Evolutionary conservation across 345 rosid genomes (phyloP), one percentile per base, ranked within the genome.

Genomic region (Rhodamnia rubescens): DNA sequence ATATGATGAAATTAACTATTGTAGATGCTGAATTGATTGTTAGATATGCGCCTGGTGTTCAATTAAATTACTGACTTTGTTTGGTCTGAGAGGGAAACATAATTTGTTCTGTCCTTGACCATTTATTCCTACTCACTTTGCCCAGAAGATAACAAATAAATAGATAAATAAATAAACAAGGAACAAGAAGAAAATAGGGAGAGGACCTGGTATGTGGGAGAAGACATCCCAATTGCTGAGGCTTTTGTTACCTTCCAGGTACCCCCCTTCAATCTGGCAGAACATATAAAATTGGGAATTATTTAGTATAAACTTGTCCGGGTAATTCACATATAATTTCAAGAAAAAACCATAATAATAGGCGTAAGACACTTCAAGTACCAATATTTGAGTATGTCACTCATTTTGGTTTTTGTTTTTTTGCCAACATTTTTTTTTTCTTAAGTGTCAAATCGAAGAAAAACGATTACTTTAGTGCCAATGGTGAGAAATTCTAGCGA

Each of bases 191-290:
- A 52, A 49, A 74, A 14, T 20, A 22, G 49, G 16, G 49, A 36
- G 83, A 13, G 55, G 20, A 84, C 90, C 90, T 74, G 90, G 87
- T 8, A 81, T 44, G 58, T 88, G 88, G 2, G 90, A 78, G 69
- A 86, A 86, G 16, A 84, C 86, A 56, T 88, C 90, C 90, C 90
- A 88, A 84, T 81, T 88, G 87, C 90, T 86, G 18, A 88, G 83
- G 78, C 90, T 85, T 84, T 88, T 88, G 56, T 88, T 82, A 1
- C 82, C 88, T 12, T 69, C 27, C 18, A 84, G 56, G 58, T 84
- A 88, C 3, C 87, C 90, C 82, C 90, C 90, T 86, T 88, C 90
- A 3, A 88, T 82, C 90, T 88, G 78, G 20, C 55, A 53, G 18
- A n/a, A 61, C 44, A 40, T 26, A 49, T 7, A 80, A 14, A 51